A percentile compares a stretch with the other conserved stretches of the same genome.
phyloP scores from a whole-genome alignment of 352 stramenopile genomes.

The Phytophthora hibernalis region DNA sequence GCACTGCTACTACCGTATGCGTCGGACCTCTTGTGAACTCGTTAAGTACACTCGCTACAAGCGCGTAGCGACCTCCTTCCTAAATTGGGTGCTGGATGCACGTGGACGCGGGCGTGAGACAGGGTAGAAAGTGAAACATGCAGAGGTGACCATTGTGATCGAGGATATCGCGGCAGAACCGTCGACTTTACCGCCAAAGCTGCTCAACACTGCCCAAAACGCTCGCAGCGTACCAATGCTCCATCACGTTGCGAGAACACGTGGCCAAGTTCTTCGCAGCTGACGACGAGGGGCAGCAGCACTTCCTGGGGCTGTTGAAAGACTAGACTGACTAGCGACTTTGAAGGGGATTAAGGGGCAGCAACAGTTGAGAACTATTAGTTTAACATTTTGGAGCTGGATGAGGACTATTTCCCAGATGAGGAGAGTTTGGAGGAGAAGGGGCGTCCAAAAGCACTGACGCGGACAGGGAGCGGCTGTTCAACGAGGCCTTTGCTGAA shows the following conservation, averaged over 20 bases:
- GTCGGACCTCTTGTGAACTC: too few relatives aligned
- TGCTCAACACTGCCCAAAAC: constrained; percentile 15
- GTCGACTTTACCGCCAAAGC: background rate
- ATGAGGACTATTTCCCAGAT: constrained; percentile 21
- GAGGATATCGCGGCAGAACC: constrained; percentile 11
- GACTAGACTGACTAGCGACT: too few relatives aligned
- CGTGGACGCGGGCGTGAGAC: background rate
- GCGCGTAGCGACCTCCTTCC: constrained; percentile 3
- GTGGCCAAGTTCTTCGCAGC: constrained; percentile 14
- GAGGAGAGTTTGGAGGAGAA: constrained; percentile 5
- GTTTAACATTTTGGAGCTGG: constrained; percentile 22
- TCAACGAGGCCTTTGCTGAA: constrained; percentile 20
- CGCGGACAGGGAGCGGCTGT: constrained; percentile 18
- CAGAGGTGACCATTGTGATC: background rate
- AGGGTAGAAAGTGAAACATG: background rate
- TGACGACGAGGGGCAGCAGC: background rate
- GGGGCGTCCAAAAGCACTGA: background rate
- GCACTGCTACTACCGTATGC: too few relatives aligned
- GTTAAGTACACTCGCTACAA: constrained; percentile 16
- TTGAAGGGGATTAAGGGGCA: too few relatives aligned
- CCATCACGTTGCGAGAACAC: constrained; percentile 21
- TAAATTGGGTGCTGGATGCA: background rate
- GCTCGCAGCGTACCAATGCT: constrained; percentile 16
- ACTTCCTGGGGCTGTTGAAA: too few relatives aligned
- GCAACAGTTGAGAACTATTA: constrained; percentile 26